Evolutionary conservation across 2,329 filamentous ascomycete genomes (phyloP), one percentile per base, ranked within the genome.

Genomic region (Periconia sp.): DNA sequence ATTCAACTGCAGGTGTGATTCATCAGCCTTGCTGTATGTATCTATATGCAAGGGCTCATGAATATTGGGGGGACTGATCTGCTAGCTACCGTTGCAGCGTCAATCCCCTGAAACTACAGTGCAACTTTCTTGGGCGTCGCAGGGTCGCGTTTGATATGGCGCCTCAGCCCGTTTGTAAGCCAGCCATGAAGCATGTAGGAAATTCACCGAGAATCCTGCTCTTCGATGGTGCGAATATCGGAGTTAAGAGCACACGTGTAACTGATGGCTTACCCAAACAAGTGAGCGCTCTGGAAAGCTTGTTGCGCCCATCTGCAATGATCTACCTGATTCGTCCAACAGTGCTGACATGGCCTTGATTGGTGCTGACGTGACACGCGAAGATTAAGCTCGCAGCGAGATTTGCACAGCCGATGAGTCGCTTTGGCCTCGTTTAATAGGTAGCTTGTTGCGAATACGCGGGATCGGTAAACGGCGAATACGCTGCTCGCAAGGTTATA

Each of bases 401-500:
- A 36, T 37, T 17, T 38, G 31, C 23, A 42, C 34, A 46, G 32
- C 36, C 18, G 30, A 18, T 21, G 15, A 13, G n/a, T 10, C 5
- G 30, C 23, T 19, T 26, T n/a, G n/a, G 24, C 21, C 37, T 47
- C 36, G 40, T 46, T 43, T 36, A 44, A 19, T n/a, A 32, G 19
- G 19, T 32, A 30, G 31, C 23, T 45, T 46, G 43, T 34, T 37
- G 40, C 36, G 40, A 18, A 11, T 31, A 24, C 18, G 13, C 13
- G 31, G 5, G 13, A 36, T 31, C 22, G 23, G 29, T 36, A 50
- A 52, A 61, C 50, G 55, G 50, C 13, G 36, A 38, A 36, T 54
- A 54, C 53, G 53, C 32, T 42, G 22, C 48, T 60, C 57, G 59
- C 61, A 59, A 61, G 31, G 33, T 46, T 55, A 41, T 40, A 57